Conservation (phyloP, 805 yeast genomes). For the Saturnispora bothae region DNA sequence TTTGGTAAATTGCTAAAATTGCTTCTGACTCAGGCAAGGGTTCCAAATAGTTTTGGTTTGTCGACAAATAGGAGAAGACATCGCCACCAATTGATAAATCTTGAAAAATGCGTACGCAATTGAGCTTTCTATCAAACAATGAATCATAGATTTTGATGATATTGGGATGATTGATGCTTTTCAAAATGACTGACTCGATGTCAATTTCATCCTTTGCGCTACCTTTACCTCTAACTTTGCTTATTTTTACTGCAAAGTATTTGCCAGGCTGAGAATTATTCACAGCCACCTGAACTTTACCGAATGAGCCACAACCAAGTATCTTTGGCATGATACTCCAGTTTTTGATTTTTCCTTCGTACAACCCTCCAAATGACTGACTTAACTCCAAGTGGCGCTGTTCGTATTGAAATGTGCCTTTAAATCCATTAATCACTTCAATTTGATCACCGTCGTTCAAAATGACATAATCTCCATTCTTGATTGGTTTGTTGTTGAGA, state of each 20-base stretch:
- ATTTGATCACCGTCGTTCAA: conserved; percentile 30
- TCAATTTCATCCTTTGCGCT: conserved; percentile 17
- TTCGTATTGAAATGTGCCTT: conserved; percentile 10
- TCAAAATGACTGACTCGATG: conserved; percentile 39
- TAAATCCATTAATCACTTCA: conserved; percentile 26
- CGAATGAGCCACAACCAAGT: conserved; percentile 50
- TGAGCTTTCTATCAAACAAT: conserved; percentile 59
- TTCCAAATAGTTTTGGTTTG: conserved; percentile 35
- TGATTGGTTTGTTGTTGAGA: conserved; percentile 28
- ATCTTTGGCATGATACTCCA: conserved; percentile 36
- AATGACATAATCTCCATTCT: conserved; percentile 24
- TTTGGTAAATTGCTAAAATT: conserved; percentile 43
- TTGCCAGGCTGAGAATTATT: conserved; percentile 16
- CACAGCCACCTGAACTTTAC: conserved; percentile 34
- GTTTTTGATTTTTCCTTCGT: conserved; percentile 15
- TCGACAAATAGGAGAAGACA: conserved; percentile 78
- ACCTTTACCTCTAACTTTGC: conserved; percentile 14
- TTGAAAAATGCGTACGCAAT: conserved; percentile 79
- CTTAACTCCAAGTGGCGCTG: conserved; percentile 9
- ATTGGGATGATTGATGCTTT: conserved; percentile 76
- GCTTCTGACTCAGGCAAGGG: conserved; percentile 46
- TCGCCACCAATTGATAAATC: conserved; percentile 97
- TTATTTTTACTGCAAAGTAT: conserved; percentile 42
- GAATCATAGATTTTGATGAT: conserved; percentile 74
- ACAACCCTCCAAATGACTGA: conserved; percentile 7